Evolutionary conservation across 257 asterid species (phyloP).

Genomic region (Solanum stenotomum): DNA sequence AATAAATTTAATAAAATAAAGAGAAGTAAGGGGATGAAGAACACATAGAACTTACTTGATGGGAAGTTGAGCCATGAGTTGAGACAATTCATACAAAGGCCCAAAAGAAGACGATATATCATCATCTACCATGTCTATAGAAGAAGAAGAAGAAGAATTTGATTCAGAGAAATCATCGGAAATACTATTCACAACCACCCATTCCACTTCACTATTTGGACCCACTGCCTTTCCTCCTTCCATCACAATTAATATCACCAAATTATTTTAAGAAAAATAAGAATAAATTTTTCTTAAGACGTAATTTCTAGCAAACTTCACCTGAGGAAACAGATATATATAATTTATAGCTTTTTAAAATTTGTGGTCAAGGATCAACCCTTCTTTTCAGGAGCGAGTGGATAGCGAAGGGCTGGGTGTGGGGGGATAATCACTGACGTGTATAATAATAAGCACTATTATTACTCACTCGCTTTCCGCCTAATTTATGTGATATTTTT

Average conservation of each 20-base stretch:
- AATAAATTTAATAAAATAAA: no score
- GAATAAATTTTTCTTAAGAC: neutral
- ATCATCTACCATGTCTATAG: slow-evolving; percentile 15
- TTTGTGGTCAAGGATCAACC: neutral
- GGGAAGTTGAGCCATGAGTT: slow-evolving; percentile 51
- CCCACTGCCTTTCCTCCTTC: slow-evolving; percentile 6
- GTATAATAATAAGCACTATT: neutral
- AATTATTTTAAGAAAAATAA: neutral
- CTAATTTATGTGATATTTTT: no score
- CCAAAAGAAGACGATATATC: slow-evolving; percentile 24
- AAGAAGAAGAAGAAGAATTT: slow-evolving; percentile 15
- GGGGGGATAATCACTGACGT: neutral
- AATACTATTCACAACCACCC: slow-evolving; percentile 12
- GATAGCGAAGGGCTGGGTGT: neutral
- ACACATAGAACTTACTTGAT: slow-evolving; percentile 32
- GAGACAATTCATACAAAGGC: slow-evolving; percentile 33
- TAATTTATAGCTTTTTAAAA: neutral
- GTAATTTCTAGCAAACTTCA: neutral
- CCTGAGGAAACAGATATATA: neutral
- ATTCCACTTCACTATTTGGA: slow-evolving; percentile 10
- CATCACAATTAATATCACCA: slow-evolving; percentile 1
- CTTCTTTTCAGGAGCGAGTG: neutral
- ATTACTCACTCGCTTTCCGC: no score
- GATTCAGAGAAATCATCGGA: slow-evolving; percentile 14
- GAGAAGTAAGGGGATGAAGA: neutral